Evolutionary conservation across 2,329 filamentous ascomycete genomes (phyloP), one percentile per base, ranked within the genome.

Genomic region (Leptographium procerum): DNA sequence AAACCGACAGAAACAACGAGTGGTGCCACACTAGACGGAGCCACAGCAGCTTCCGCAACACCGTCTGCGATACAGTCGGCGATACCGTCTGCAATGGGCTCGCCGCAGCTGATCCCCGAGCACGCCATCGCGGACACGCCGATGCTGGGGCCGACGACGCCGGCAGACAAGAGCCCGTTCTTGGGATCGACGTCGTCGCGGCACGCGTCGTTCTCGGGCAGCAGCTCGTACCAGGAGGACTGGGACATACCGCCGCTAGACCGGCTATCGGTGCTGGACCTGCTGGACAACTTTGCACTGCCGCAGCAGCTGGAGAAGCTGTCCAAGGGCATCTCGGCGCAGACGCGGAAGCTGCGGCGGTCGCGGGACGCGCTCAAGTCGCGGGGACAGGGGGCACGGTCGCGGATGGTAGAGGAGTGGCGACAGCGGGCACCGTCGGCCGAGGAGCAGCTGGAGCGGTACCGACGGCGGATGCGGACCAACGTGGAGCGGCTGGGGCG

Each of bases 381-480:
- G 24, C 85, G 82, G 63, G 86, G 91, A 55, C 79, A 86, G 66
- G 83, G 83, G 65, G 91, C 92, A n/a, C 89, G 86, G 67, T 87
- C 95, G 64, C 86, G 88, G 61, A 90, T 97, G 68, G 87, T 97
- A 28, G 91, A 95, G 64, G 89, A 97, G 75, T 95, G 89, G 90
- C 85, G 89, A 60, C 87, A 88, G 57, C 83, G 91, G 45, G 83
- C 95, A 11, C 91, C 91, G 2, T 86, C 89, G 3, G 87, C 91
- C 22, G 91, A 96, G 62, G 92, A 97, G 71, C 91, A 95, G 74
- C 81, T 97, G 59, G 90, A 95, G 51, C 89, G 89, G 66, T 97
- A 97, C 72, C 83, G 87, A 65, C 87, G 84, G 70, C 88, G 88
- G 60, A 94, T 97, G 90, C 87, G 86, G 64, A 80, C 82, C 55